Evolutionary conservation across 441 rosid species (phyloP).

Genomic region (Theobroma grandiflorum): DNA sequence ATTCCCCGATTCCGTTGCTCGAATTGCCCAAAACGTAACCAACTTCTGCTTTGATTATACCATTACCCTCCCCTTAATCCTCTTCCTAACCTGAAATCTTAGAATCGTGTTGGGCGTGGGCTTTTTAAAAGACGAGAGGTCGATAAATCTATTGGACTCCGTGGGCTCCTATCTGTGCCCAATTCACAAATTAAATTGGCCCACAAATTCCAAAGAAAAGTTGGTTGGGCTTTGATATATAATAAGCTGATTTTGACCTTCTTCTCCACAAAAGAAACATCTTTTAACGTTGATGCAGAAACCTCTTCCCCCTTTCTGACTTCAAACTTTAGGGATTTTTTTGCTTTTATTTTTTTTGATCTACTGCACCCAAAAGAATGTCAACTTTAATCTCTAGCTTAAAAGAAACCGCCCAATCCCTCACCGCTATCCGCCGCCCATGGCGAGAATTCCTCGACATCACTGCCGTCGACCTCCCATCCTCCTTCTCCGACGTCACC

Average conservation of each 20-base stretch:
- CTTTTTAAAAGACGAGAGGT: too few species aligned
- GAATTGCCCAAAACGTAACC: too few species aligned
- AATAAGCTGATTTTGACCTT: not conserved
- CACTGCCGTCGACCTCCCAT: conserved; percentile 57
- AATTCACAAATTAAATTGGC: not conserved
- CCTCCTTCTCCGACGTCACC: conserved; percentile 59
- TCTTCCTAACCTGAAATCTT: too few species aligned
- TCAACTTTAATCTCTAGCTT: conserved; percentile 48
- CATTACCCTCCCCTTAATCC: too few species aligned
- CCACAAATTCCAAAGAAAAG: not conserved
- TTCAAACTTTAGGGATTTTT: not conserved
- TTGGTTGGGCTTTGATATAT: not conserved
- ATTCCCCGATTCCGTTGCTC: too few species aligned
- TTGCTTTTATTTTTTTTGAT: not conserved
- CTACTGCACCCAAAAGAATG: conserved; percentile 26
- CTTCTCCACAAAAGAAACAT: not conserved
- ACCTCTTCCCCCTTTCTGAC: not conserved
- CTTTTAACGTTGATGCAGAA: too few species aligned
- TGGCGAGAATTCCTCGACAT: conserved; percentile 69
- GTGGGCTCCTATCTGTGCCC: too few species aligned
- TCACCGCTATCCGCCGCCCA: conserved; percentile 54
- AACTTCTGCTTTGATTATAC: too few species aligned
- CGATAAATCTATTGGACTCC: too few species aligned
- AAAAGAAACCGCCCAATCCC: conserved; percentile 53
- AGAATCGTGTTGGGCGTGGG: too few species aligned